Evolutionary conservation across 2,329 filamentous ascomycete species (phyloP).

Genomic region (Trichophyton schoenleinii): DNA sequence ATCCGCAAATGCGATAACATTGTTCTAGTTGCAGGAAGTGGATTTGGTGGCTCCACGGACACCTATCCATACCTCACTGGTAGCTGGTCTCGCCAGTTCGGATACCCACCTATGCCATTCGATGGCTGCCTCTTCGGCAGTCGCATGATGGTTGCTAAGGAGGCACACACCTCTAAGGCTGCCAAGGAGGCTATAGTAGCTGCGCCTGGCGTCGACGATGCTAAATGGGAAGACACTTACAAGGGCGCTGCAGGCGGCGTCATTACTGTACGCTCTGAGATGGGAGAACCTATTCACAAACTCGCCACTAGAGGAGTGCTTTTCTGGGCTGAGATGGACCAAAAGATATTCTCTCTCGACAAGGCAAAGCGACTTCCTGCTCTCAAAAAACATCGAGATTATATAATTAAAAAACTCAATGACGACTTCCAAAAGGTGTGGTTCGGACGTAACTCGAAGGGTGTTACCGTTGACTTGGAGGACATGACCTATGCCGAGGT

Average conservation of each 20-base stretch:
- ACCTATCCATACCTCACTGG: conserved; percentile 88
- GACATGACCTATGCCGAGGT: conserved; percentile 94
- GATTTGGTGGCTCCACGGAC: conserved; percentile 79
- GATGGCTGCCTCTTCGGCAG: conserved; percentile 84
- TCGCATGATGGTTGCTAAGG: conserved; percentile 90
- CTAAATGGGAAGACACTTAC: conserved; percentile 85
- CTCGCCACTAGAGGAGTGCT: conserved; percentile 87
- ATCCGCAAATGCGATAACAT: conserved; percentile 79
- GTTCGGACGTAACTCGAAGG: conserved; percentile 76
- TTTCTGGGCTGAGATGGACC: conserved; percentile 98
- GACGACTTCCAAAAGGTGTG: conserved; percentile 95
- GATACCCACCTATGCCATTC: conserved; percentile 86
- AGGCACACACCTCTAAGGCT: conserved; percentile 73
- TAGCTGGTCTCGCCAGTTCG: conserved; percentile 73
- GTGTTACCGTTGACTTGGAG: conserved; percentile 73
- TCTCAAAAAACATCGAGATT: conserved; percentile 73
- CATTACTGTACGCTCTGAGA: conserved; percentile 93
- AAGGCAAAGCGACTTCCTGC: conserved; percentile 85
- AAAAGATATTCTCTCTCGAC: conserved; percentile 92
- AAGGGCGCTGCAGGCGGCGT: conserved; percentile 83
- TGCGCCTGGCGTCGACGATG: conserved; percentile 68
- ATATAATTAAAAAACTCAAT: conserved; percentile 93
- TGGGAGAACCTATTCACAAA: conserved; percentile 99
- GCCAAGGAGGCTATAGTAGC: conserved; percentile 86
- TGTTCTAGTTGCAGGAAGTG: conserved; percentile 77